A percentile compares a stretch with the other conserved stretches of the same genome.
Conservation (phyloP, 768 basidiomycete genomes). For the Botryobasidium botryosum region DNA sequence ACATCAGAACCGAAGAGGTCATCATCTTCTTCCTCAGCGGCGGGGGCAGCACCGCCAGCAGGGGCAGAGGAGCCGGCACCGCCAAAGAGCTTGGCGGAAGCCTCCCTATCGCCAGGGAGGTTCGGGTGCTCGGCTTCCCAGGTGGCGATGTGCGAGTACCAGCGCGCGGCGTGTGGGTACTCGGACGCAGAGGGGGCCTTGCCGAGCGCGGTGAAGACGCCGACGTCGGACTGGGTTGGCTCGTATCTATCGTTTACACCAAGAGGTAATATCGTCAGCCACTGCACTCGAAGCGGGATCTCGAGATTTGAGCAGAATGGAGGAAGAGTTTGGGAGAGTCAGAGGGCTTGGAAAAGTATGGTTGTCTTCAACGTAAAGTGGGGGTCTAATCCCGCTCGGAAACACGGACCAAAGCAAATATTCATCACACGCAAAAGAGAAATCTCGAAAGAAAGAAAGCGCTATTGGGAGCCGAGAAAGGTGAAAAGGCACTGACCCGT, state of each 20-base stretch:
- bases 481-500: conserved; percentile 48
- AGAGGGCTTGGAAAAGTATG: conserved; percentile 52
- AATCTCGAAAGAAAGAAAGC: conserved; percentile 8
- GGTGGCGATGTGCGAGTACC: conserved; percentile 91
- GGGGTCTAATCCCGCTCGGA: conserved; percentile 86
- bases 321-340: conserved; percentile 26
- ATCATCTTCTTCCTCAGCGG: conserved; percentile 47
- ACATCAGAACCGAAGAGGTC: conserved; percentile 77
- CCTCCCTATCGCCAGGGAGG: conserved; percentile 73
- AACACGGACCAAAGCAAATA: conserved; percentile 88
- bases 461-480: conserved; percentile 11
- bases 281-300: not conserved
- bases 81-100: conserved; percentile 55
- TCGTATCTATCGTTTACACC: conserved; percentile 49
- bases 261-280: conserved; percentile 2
- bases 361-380: conserved; percentile 58
- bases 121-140: conserved; percentile 60
- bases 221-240: conserved; percentile 88
- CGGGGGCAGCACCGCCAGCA: conserved; percentile 30
- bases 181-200: conserved; percentile 45
- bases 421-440: conserved; percentile 36
- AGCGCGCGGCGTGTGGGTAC: conserved; percentile 64
- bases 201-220: conserved; percentile 68
- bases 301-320: conserved; percentile 5
- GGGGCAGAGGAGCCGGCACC: conserved; percentile 23